Conservation (phyloP, 106 monocot genomes). For the Acanthochlamys bracteata region DNA sequence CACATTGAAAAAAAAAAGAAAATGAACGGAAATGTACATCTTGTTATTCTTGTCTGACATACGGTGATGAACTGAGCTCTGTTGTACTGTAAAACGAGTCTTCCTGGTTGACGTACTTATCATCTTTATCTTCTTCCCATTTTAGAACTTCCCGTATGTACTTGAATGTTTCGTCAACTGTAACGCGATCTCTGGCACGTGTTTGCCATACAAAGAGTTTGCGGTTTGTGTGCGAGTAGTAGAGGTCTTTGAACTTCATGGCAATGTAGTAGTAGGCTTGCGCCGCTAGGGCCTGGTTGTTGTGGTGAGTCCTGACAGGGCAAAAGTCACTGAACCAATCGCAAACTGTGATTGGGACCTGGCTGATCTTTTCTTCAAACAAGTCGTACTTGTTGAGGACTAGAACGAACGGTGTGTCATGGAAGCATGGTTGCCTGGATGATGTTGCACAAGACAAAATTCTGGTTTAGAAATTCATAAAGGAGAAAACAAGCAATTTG, state of each 20-base stretch:
- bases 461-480: background rate
- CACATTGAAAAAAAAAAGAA: no score
- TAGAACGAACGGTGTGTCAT: constrained; percentile 67
- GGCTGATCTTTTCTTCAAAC: constrained; percentile 75
- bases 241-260: constrained; percentile 86
- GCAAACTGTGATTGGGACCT: constrained; percentile 34
- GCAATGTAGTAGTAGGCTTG: constrained; percentile 86
- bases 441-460: background rate
- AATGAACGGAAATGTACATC: no score
- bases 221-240: constrained; percentile 34
- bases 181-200: constrained; percentile 50
- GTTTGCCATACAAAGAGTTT: constrained; percentile 86
- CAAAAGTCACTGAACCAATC: constrained; percentile 86
- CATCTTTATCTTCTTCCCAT: constrained; percentile 80
- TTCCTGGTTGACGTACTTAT: constrained; percentile 29
- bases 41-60: background rate
- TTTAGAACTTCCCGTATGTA: constrained; percentile 79
- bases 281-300: constrained; percentile 60
- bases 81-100: constrained; percentile 72
- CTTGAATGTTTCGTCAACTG: constrained; percentile 74
- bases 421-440: constrained; percentile 78
- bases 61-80: constrained; percentile 3
- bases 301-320: constrained; percentile 51
- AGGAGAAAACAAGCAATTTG: background rate
- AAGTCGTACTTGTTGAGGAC: constrained; percentile 85